Conservation (phyloP, 2,329 filamentous ascomycete species). For the Ascochyta fabae region DNA sequence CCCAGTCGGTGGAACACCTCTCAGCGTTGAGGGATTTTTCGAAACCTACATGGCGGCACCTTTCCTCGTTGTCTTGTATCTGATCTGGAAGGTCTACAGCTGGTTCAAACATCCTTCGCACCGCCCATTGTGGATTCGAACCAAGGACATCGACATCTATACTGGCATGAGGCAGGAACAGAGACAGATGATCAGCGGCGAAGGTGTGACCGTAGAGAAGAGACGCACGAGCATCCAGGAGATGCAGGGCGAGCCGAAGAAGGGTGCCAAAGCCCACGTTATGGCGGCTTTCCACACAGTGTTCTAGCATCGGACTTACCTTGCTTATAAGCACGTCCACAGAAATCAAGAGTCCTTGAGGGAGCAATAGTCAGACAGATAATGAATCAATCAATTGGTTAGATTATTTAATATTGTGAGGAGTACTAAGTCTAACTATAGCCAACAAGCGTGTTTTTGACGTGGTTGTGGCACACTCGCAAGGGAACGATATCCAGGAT, state of each 20-base stretch:
- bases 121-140: constrained; percentile 33
- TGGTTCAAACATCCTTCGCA: constrained; percentile 28
- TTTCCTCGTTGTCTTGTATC: constrained; percentile 57
- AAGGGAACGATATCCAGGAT: too few relatives aligned
- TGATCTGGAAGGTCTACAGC: constrained; percentile 50
- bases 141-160: constrained; percentile 42
- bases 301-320: background rate
- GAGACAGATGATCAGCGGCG: constrained; percentile 12
- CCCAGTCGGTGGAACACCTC: constrained; percentile 35
- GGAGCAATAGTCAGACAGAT: background rate
- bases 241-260: constrained; percentile 7
- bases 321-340: background rate
- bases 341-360: background rate
- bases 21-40: constrained; percentile 52
- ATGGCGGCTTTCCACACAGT: background rate
- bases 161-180: constrained; percentile 36
- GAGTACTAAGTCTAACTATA: too few relatives aligned
- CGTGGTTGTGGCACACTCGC: too few relatives aligned
- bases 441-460: too few relatives aligned
- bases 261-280: constrained; percentile 1
- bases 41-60: constrained; percentile 52
- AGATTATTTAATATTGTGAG: too few relatives aligned
- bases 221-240: constrained; percentile 16
- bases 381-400: too few relatives aligned
- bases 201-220: constrained; percentile 8